Evolutionary conservation across 2,329 filamentous ascomycete species (phyloP), one percentile per base, ranked within the genome.

Genomic region (Corniculantispora saksenae): DNA sequence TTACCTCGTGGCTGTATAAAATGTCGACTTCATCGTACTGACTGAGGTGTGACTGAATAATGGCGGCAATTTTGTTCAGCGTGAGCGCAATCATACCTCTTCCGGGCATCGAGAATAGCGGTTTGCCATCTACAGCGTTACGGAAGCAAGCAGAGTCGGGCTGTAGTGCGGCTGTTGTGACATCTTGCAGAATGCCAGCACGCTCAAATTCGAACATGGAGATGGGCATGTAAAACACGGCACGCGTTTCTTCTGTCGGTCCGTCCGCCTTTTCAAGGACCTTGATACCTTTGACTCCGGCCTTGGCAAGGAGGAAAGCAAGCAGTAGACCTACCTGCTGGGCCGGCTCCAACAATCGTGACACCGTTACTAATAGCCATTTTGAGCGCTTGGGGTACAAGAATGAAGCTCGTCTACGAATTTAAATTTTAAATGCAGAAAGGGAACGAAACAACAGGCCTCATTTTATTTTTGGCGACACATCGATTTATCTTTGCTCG

Each of bases 11-110:
- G 3, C 73, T 71, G 71, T 77, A 82, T 51, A 73, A 70, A 1
- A 83, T 68, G 25, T 74, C 71, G 0, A 76, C 77, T 5, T 70
- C 75, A 0, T 71, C 69, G 48, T 78, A 69, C 8, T 69, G 71
- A 45, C 72, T 67, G 7, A 79, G 70, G 67, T 81, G 77, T 21
- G 72, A 69, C 19, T 79, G 74, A 2, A 85, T 70, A 1, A 85
- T 68, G 40, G 75, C 69, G 3, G 79, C 77, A 1, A 84, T 73
- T 63, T 76, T 71, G 64, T 81, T 78, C 10, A 84, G 69, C 1
- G 81, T 80, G 32, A 84, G 69, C 1, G 79, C 78, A 0, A 79
- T 78, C 74, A 83, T 77, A 55, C 75, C 32, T 6, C 25, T 25
- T 10, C 35, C 32, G 9, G 32, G 32, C 32, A 57, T 43, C 7